phyloP scores from a whole-genome alignment of 305 asterid genomes.

The Fraxinus ornus region DNA sequence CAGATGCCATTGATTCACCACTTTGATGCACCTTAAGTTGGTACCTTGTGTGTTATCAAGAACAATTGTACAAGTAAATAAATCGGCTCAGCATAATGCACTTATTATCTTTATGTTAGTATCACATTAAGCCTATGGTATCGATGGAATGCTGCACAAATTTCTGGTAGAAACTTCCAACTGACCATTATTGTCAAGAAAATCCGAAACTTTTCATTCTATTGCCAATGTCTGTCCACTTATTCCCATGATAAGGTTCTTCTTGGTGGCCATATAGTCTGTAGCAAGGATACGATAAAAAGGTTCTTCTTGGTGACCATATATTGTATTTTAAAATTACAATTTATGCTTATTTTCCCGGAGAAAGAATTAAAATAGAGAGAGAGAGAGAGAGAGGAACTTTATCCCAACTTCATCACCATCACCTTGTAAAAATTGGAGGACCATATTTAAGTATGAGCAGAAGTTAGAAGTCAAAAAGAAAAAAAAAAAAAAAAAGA shows the following conservation, averaged over 20 bases:
- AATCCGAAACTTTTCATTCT: background rate
- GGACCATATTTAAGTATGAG: too few relatives aligned
- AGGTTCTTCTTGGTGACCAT: too few relatives aligned
- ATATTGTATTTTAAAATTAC: too few relatives aligned
- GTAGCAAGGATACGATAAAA: slow-evolving; percentile 29
- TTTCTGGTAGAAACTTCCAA: background rate
- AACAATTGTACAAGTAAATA: background rate
- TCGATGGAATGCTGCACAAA: background rate
- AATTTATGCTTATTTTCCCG: too few relatives aligned
- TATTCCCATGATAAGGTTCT: slow-evolving; percentile 21
- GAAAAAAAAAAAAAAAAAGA: too few relatives aligned
- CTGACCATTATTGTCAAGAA: background rate
- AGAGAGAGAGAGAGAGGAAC: too few relatives aligned
- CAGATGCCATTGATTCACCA: background rate
- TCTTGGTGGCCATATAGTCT: slow-evolving; percentile 10
- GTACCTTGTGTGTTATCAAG: background rate
- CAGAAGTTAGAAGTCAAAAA: too few relatives aligned
- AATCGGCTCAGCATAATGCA: background rate
- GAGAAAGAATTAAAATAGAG: too few relatives aligned
- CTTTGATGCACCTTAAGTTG: background rate
- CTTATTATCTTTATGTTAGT: background rate
- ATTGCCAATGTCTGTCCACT: background rate
- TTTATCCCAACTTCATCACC: too few relatives aligned
- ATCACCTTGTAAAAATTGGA: too few relatives aligned
- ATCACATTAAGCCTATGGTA: background rate